Evolutionary conservation across 768 basidiomycete species (phyloP).

Genomic region (Suillus subalutaceus): DNA sequence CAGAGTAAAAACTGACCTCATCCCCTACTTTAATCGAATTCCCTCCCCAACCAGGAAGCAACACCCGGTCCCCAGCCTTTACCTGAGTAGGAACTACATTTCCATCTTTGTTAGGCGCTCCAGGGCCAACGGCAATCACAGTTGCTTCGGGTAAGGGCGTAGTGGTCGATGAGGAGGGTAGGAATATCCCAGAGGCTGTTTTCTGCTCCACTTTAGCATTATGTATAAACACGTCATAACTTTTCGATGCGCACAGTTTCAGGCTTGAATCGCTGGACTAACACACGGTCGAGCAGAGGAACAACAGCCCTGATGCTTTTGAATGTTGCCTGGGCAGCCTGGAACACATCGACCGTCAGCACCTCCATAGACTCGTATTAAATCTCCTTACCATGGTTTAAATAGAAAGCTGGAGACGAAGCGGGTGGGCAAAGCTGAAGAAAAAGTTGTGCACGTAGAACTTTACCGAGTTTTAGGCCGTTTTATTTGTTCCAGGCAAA

Average conservation of each 20-base stretch:
- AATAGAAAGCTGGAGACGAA: constrained; percentile 15
- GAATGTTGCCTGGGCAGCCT: constrained; percentile 92
- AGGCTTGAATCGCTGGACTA: constrained; percentile 97
- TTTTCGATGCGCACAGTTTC: constrained; percentile 72
- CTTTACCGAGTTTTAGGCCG: constrained; percentile 23
- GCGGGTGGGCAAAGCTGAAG: constrained; percentile 29
- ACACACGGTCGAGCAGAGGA: constrained; percentile 93
- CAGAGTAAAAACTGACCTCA: constrained; percentile 61
- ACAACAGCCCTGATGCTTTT: constrained; percentile 90
- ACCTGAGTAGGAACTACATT: constrained; percentile 72
- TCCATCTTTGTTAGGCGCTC: constrained; percentile 89
- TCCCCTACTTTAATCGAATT: constrained; percentile 96
- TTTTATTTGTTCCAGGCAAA: constrained; percentile 33
- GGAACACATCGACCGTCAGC: not conserved
- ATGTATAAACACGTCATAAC: not conserved
- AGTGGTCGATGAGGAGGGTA: constrained; percentile 86
- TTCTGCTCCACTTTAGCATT: constrained; percentile 55
- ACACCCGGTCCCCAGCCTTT: constrained; percentile 87
- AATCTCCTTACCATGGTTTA: constrained; percentile 26
- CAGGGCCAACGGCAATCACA: constrained; percentile 94
- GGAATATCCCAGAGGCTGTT: constrained; percentile 96
- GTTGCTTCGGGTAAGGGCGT: constrained; percentile 95
- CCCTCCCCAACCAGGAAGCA: constrained; percentile 97
- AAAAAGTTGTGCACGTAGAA: constrained; percentile 16
- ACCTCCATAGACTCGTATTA: not conserved